Percentiles rank a stretch among this genome's conserved stretches.
Conservation (phyloP, 2,329 filamentous ascomycete species). For the Ceratocystis cubensis region DNA sequence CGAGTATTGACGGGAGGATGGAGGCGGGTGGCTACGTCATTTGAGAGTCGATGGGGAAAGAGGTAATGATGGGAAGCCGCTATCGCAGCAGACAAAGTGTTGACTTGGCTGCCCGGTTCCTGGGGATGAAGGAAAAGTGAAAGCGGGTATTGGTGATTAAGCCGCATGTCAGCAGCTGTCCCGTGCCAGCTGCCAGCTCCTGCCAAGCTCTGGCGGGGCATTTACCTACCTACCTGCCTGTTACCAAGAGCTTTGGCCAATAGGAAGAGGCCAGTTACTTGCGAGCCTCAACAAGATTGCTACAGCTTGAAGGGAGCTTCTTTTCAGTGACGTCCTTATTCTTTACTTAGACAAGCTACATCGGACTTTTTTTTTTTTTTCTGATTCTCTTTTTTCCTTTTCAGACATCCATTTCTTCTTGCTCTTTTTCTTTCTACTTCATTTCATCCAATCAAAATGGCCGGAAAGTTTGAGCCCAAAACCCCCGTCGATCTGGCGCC, state of each 20-base stretch:
- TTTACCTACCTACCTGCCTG: not conserved
- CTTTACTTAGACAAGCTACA: not conserved
- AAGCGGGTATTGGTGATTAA: not conserved
- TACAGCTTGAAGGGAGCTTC: not conserved
- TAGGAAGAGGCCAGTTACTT: constrained; percentile 4
- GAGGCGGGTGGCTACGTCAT: not conserved
- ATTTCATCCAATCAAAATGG: constrained; percentile 26
- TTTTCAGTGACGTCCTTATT: not conserved
- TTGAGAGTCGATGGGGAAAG: too few relatives aligned
- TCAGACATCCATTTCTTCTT: not conserved
- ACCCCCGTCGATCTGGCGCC: constrained; percentile 60
- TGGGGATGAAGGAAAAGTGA: not conserved
- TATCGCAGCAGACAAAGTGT: too few relatives aligned
- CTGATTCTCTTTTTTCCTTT: not conserved
- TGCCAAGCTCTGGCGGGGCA: not conserved
- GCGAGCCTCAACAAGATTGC: not conserved
- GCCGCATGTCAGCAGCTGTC: not conserved
- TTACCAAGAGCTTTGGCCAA: constrained; percentile 1
- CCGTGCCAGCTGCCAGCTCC: not conserved
- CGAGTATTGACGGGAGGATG: not conserved
- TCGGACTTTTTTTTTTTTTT: not conserved
- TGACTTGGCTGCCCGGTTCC: too few relatives aligned
- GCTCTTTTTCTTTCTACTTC: too few relatives aligned
- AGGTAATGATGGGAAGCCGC: too few relatives aligned
- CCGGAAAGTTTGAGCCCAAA: constrained; percentile 68